Percentiles rank a stretch among this genome's conserved stretches.
Conservation (phyloP, 805 yeast species). For the Suhomyces prunicola region DNA sequence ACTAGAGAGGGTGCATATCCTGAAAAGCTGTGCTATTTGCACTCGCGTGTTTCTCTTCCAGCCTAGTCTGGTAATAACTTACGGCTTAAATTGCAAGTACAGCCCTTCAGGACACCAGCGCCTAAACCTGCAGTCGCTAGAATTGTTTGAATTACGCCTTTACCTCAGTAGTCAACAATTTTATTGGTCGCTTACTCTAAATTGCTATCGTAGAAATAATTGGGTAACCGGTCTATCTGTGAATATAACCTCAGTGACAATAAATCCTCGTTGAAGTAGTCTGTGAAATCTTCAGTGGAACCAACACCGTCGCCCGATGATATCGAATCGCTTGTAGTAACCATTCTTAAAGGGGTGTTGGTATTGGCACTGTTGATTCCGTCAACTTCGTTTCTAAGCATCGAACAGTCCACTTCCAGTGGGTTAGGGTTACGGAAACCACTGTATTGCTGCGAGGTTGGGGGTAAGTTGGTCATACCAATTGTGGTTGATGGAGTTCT, state of each 20-base stretch:
- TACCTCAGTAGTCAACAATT: too few species aligned
- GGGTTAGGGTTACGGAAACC: background rate
- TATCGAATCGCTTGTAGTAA: background rate
- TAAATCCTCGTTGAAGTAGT: conserved; percentile 21
- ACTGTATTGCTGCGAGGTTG: background rate
- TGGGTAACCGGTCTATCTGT: conserved; percentile 32
- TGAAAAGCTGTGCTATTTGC: background rate
- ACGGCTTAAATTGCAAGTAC: background rate
- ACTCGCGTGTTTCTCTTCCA: background rate
- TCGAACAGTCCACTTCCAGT: background rate
- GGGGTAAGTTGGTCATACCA: background rate
- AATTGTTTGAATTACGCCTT: background rate
- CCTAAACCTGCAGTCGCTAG: background rate
- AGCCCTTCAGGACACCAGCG: background rate
- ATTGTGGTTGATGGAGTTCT: background rate
- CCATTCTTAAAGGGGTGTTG: background rate
- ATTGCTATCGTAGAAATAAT: conserved; percentile 38
- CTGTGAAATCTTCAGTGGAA: conserved; percentile 6
- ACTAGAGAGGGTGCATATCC: background rate
- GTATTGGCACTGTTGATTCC: background rate
- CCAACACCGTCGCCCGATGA: background rate
- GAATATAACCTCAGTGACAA: conserved; percentile 18
- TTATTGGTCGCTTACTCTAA: conserved; percentile 1
- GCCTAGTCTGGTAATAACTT: background rate
- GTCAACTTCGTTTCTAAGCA: background rate